Evolutionary conservation across 177 flowering plant genomes (phyloP).

Genomic region (Vitis hybrid): DNA sequence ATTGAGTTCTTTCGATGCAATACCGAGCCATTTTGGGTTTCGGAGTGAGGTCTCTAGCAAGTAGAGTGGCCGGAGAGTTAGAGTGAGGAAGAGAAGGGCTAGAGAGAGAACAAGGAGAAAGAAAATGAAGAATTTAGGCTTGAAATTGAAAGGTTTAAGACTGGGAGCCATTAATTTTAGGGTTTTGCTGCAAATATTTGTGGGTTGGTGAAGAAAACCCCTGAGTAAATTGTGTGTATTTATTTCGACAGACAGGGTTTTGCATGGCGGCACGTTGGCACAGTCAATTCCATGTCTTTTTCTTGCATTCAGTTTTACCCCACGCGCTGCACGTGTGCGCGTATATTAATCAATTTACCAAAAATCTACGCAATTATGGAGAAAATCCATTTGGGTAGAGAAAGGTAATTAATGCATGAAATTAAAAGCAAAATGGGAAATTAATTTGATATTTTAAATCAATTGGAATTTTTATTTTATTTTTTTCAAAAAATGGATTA

Average conservation of each 20-base stretch:
- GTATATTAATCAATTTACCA: no score
- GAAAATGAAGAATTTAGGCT: slow-evolving; percentile 14
- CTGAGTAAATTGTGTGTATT: no score
- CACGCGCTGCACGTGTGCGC: not conserved
- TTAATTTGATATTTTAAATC: no score
- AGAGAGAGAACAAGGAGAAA: slow-evolving; percentile 21
- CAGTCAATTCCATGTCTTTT: not conserved
- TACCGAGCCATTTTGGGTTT: slow-evolving; percentile 9
- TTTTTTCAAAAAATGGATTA: no score
- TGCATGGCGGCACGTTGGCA: slow-evolving; percentile 16
- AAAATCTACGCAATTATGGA: no score
- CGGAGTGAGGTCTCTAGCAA: not conserved
- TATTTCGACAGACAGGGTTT: not conserved
- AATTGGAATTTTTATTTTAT: no score
- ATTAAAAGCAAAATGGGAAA: no score
- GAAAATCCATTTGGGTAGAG: no score
- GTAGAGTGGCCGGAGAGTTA: not conserved
- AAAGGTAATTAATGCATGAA: no score
- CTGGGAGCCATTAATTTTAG: slow-evolving; percentile 9
- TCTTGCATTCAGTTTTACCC: no score
- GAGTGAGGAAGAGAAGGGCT: slow-evolving; percentile 12
- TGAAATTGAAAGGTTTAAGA: not conserved
- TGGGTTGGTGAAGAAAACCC: no score
- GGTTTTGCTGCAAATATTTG: no score
- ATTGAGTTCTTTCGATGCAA: slow-evolving; percentile 1